A percentile compares a stretch with the other conserved stretches of the same genome.
phyloP scores from a whole-genome alignment of 1,139 yeast species.

The Kodamaea sp. region DNA sequence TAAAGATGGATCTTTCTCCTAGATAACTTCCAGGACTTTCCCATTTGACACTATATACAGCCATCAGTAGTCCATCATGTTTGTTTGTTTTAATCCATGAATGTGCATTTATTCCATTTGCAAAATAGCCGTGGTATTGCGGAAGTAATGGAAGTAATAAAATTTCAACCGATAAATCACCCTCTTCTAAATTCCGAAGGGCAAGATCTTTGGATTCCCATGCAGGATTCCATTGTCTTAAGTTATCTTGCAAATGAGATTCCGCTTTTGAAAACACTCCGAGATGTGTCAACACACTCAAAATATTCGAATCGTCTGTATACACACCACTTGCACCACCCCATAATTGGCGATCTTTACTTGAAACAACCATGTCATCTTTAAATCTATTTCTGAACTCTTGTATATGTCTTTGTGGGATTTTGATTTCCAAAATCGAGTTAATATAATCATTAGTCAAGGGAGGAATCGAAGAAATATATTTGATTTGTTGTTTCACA shows the following conservation, averaged over 20 bases:
- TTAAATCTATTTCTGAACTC: slow-evolving; percentile 18
- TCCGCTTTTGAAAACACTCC: slow-evolving; percentile 47
- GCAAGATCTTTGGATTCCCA: slow-evolving; percentile 28
- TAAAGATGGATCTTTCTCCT: slow-evolving; percentile 28
- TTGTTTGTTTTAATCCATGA: slow-evolving; percentile 49
- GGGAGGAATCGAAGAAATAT: slow-evolving; percentile 45
- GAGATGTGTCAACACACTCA: slow-evolving; percentile 68
- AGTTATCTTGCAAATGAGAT: slow-evolving; percentile 10
- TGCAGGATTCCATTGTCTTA: slow-evolving; percentile 33
- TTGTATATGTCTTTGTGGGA: slow-evolving; percentile 47
- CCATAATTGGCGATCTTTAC: slow-evolving; percentile 63
- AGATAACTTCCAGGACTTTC: slow-evolving; percentile 32
- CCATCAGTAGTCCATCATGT: slow-evolving; percentile 70
- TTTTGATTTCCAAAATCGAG: slow-evolving; percentile 56
- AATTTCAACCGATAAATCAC: slow-evolving; percentile 68
- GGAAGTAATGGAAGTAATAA: slow-evolving; percentile 66
- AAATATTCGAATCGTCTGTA: slow-evolving; percentile 88
- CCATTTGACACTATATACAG: slow-evolving; percentile 56
- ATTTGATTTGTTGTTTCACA: slow-evolving; percentile 17
- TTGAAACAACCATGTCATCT: slow-evolving; percentile 33
- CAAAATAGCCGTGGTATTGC: slow-evolving; percentile 57
- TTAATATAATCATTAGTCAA: slow-evolving; percentile 55
- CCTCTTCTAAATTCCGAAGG: slow-evolving; percentile 15
- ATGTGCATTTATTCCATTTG: slow-evolving; percentile 70
- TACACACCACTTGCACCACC: slow-evolving; percentile 78